Evolutionary conservation across 192 early-diverging fungal species (phyloP), one percentile per base, ranked within the genome.

Genomic region (Hyaloraphidium curvatum): DNA sequence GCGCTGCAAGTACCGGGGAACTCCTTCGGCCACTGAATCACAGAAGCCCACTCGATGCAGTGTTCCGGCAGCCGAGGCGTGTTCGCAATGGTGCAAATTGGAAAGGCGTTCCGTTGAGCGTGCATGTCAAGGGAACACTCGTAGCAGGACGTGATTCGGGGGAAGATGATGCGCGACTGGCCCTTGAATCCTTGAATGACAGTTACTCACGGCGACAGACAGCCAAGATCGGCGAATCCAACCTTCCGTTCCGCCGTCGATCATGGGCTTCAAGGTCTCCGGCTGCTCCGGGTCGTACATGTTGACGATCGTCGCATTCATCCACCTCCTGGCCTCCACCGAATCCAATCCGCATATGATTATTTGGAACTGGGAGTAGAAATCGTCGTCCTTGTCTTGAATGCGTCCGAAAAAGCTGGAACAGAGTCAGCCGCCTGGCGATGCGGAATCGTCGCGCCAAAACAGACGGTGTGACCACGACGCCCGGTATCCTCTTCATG

Each of bases 51-150:
- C 56, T 95, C 89, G 54, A 97, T 91, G 64, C 94, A 97, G 64
- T 97, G 94, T 59, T 97, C 94, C 1, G 94, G 94, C 27, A 97
- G 64, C 2, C 94, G 78, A 3, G 94, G 94, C 19, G 94, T 95
- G 58, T 97, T 95, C 30, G 94, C 91, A 60, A 97, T 97, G 2
- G 94, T 97, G 65, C 94, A 97, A 23, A 97, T 89, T 0, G 93
- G 93, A 50, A 84, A 97, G 0, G 83, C 84, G 2, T 73, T 80
- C 29, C 81, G 86, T 55, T 90, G 86, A 54, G 82, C 83, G 37
- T 87, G 77, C 83, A 97, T 82, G 52, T 87, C 84, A 39, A 97
- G 67, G 0, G 88, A 87, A 61, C 93, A 97, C 65, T 97, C 93
- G 54, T 93, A 94, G 66, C 93, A 97, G 0, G 91, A 84, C 2